A percentile compares a stretch with the other conserved stretches of the same genome.
Conservation (phyloP, 2,329 filamentous ascomycete genomes). For the Aspergillus cejpii region DNA sequence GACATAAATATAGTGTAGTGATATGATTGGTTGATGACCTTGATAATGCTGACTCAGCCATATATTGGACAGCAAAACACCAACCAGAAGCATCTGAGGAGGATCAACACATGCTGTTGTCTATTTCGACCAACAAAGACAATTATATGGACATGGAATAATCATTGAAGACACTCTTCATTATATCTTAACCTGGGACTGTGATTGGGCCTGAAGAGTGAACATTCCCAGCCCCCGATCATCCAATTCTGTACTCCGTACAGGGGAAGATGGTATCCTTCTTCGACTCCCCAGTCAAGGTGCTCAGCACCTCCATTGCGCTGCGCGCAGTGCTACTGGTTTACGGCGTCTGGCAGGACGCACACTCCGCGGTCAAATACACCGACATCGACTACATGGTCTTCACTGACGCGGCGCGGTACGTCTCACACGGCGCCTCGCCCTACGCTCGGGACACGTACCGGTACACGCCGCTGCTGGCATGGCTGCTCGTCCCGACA, state of each 20-base stretch:
- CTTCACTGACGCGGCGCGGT: conserved; percentile 90
- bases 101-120: no score
- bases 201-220: no score
- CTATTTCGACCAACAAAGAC: no score
- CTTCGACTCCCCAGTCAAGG: conserved; percentile 28
- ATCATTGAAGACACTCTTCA: no score
- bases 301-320: conserved; percentile 42
- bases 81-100: conserved; percentile 5
- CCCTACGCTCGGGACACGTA: conserved; percentile 92
- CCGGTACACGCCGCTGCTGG: conserved; percentile 88
- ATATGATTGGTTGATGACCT: neutral
- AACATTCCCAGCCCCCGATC: neutral
- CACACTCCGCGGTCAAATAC: conserved; percentile 87
- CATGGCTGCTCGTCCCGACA: conserved; percentile 84
- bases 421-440: conserved; percentile 58
- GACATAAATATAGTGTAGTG: no score
- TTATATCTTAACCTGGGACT: no score
- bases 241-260: neutral
- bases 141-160: conserved; percentile 1
- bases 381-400: conserved; percentile 98
- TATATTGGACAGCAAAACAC: conserved; percentile 1
- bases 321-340: conserved; percentile 69
- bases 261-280: conserved; percentile 17
- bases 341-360: conserved; percentile 90
- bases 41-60: conserved; percentile 3